Evolutionary conservation across 2,329 filamentous ascomycete genomes (phyloP).

Genomic region (Xenosphaeropsis pyriputrescens): DNA sequence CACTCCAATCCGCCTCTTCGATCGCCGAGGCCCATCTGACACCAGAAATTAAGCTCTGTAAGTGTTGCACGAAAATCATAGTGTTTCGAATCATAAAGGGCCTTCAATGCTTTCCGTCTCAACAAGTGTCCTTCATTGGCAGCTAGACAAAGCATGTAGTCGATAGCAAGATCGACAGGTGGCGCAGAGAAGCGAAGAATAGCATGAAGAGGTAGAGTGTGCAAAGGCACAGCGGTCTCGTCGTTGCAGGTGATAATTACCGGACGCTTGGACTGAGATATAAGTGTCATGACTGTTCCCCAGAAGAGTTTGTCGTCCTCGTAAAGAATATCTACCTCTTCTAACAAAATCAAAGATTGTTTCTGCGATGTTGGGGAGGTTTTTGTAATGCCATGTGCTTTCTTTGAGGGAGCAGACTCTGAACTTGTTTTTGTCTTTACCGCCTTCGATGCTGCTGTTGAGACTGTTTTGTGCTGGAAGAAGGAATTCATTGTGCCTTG

Average conservation of each 20-base stretch:
- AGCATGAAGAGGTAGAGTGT: slow-evolving; percentile 65
- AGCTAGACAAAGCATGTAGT: slow-evolving; percentile 70
- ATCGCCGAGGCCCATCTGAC: slow-evolving; percentile 88
- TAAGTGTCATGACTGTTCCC: slow-evolving; percentile 64
- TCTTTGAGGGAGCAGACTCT: slow-evolving; percentile 5
- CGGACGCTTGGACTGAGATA: slow-evolving; percentile 73
- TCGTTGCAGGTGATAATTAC: slow-evolving; percentile 95
- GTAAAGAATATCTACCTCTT: slow-evolving; percentile 88
- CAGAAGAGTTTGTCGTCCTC: slow-evolving; percentile 96
- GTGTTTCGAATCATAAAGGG: slow-evolving; percentile 54
- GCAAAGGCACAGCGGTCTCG: slow-evolving; percentile 64
- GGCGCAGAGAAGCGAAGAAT: slow-evolving; percentile 65
- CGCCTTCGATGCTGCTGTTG: slow-evolving; percentile 9
- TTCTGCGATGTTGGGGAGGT: slow-evolving; percentile 41
- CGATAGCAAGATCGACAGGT: slow-evolving; percentile 51
- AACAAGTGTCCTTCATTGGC: slow-evolving; percentile 83
- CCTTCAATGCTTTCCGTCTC: slow-evolving; percentile 46
- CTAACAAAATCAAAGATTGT: slow-evolving; percentile 84
- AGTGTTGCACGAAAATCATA: slow-evolving; percentile 70
- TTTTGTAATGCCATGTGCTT: slow-evolving; percentile 4
- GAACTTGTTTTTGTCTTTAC: slow-evolving; percentile 8
- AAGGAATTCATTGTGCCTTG: slow-evolving; percentile 73
- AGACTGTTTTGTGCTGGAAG: slow-evolving; percentile 43
- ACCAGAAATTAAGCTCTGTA: slow-evolving; percentile 86
- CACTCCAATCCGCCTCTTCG: slow-evolving; percentile 79